Conservation (phyloP, 176 grass and related monocot genomes). For the Carex littledalei region DNA sequence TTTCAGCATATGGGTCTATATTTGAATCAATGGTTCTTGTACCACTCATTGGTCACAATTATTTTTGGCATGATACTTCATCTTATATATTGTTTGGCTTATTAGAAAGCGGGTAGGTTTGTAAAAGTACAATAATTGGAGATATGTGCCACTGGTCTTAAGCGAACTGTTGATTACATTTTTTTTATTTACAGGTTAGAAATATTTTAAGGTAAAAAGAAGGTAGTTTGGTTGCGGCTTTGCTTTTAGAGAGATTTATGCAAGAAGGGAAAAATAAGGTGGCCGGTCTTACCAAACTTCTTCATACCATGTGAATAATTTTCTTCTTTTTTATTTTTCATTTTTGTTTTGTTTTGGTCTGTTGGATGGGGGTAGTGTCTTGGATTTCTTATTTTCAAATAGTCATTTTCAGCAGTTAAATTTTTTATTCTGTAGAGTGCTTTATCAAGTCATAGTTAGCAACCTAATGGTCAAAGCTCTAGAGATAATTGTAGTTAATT, state of each 20-base stretch:
- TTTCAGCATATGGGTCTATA: not conserved
- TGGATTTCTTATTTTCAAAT: not conserved
- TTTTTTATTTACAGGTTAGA: conserved; percentile 19
- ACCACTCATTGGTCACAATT: not conserved
- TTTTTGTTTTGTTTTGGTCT: not conserved
- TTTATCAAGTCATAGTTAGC: conserved; percentile 9
- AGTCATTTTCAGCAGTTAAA: not conserved
- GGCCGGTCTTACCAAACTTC: conserved; percentile 5
- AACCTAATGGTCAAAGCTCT: not conserved
- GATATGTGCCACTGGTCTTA: not conserved
- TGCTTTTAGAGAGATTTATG: conserved; percentile 8
- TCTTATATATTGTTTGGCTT: not conserved
- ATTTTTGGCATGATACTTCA: not conserved
- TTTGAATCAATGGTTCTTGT: not conserved
- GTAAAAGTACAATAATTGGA: not conserved
- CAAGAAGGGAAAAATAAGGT: not conserved
- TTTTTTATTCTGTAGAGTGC: conserved; percentile 14
- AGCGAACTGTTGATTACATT: not conserved
- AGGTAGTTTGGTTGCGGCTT: not conserved
- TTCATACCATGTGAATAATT: conserved; percentile 27
- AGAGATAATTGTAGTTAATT: not conserved
- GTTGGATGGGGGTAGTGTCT: not conserved
- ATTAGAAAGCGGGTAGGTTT: not conserved
- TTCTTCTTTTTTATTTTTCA: not conserved
- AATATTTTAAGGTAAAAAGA: conserved; percentile 1